Percentiles rank a stretch among this genome's conserved stretches.
These are phyloP conservation scores for Lachnellula suecica DNA, from an alignment of 2,329 filamentous ascomycete genomes.

Conservation along the genomic window DNA sequence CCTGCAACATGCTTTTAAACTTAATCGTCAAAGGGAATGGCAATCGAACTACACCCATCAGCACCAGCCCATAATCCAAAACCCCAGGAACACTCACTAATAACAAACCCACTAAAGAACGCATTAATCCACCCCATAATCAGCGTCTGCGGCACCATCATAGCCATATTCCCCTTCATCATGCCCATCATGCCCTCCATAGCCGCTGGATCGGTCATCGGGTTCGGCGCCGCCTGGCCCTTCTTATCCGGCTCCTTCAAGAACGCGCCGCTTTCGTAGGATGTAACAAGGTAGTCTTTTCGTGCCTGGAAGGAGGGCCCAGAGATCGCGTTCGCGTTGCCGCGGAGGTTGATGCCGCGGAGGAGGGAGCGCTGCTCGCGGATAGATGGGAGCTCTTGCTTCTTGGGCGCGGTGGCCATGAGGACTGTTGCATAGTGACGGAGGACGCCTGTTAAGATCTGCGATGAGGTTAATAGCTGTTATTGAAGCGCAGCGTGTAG, in stretches of 20 bases:
- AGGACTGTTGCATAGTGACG: slow-evolving; percentile 96
- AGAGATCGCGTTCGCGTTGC: slow-evolving; percentile 78
- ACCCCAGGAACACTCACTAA: slow-evolving; percentile 60
- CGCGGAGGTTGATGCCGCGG: slow-evolving; percentile 80
- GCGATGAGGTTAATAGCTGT: slow-evolving; percentile 9
- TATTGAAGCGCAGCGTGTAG: not conserved
- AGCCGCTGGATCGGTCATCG: slow-evolving; percentile 89
- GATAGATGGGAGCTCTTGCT: slow-evolving; percentile 69
- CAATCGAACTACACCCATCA: slow-evolving; percentile 70
- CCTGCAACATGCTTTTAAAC: slow-evolving; percentile 99
- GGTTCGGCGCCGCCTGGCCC: slow-evolving; percentile 87
- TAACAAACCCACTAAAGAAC: slow-evolving; percentile 97
- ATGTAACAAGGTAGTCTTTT: slow-evolving; percentile 78
- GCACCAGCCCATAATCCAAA: slow-evolving; percentile 6
- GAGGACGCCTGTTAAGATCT: slow-evolving; percentile 90
- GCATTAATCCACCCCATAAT: slow-evolving; percentile 99
- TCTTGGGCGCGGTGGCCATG: slow-evolving; percentile 82
- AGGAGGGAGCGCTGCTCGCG: slow-evolving; percentile 85
- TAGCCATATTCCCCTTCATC: slow-evolving; percentile 99
- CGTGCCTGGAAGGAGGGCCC: slow-evolving; percentile 74
- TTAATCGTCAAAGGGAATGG: slow-evolving; percentile 97
- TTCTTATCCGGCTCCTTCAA: slow-evolving; percentile 85
- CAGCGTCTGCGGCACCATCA: slow-evolving; percentile 98
- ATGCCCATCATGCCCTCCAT: slow-evolving; percentile 99
- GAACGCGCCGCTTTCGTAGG: slow-evolving; percentile 83